phyloP scores from a whole-genome alignment of 495 filamentous ascomycete species.

The Xylona heveae region DNA sequence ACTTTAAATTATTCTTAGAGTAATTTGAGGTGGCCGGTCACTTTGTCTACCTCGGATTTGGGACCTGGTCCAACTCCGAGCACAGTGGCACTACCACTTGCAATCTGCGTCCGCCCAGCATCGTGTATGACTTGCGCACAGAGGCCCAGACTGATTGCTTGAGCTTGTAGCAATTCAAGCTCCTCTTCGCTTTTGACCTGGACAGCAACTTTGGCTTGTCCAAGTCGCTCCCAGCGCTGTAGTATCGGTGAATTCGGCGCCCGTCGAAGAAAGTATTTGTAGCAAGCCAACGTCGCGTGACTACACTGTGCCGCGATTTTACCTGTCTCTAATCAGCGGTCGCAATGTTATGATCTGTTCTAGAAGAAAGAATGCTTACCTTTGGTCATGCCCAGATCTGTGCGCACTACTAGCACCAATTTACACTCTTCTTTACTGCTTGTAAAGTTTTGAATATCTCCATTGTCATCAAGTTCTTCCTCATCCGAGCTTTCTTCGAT shows the following conservation, averaged over 20 bases:
- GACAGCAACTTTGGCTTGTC: slow-evolving; percentile 83
- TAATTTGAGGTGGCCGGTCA: slow-evolving; percentile 78
- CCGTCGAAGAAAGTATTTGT: slow-evolving; percentile 54
- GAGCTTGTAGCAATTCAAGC: slow-evolving; percentile 49
- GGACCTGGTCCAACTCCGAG: slow-evolving; percentile 77
- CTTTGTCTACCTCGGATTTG: slow-evolving; percentile 63
- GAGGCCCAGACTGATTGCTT: slow-evolving; percentile 63
- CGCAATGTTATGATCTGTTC: background rate
- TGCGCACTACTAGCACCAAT: slow-evolving; percentile 76
- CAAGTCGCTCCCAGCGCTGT: slow-evolving; percentile 57
- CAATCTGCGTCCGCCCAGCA: slow-evolving; percentile 95
- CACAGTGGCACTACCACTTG: slow-evolving; percentile 74
- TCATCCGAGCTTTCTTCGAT: slow-evolving; percentile 10
- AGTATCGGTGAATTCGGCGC: slow-evolving; percentile 42
- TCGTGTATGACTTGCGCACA: slow-evolving; percentile 79
- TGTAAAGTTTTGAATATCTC: slow-evolving; percentile 14
- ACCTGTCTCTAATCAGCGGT: slow-evolving; percentile 25
- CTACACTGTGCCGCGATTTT: slow-evolving; percentile 94
- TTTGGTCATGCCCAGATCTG: slow-evolving; percentile 91
- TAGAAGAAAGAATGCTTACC: slow-evolving; percentile 27
- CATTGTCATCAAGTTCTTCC: slow-evolving; percentile 10
- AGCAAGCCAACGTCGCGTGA: slow-evolving; percentile 94
- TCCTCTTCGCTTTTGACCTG: slow-evolving; percentile 71
- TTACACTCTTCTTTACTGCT: slow-evolving; percentile 62
- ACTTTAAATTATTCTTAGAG: no score